Conservation (phyloP, 305 asterid species). For the Euphrasia arctica region DNA sequence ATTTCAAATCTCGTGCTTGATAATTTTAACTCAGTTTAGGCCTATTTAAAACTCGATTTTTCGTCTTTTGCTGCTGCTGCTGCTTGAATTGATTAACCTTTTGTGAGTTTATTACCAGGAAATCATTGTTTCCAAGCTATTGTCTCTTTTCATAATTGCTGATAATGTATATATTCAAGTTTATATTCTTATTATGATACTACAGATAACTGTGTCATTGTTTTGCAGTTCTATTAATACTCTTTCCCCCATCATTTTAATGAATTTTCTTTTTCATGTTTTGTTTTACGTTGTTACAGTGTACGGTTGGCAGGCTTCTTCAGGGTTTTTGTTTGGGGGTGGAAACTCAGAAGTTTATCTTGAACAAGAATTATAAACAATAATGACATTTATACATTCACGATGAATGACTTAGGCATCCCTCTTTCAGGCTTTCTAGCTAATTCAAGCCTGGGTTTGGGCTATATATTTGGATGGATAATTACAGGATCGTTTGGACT, state of each 20-base stretch:
- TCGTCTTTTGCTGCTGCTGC: not conserved
- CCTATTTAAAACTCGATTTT: not conserved
- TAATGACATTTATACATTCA: constrained; percentile 33
- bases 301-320: constrained; percentile 29
- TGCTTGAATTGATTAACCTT: constrained; percentile 5
- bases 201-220: not conserved
- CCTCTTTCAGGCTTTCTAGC: constrained; percentile 50
- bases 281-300: constrained; percentile 8
- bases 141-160: constrained; percentile 1
- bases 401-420: constrained; percentile 54
- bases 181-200: constrained; percentile 4
- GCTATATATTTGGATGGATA: constrained; percentile 57
- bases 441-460: constrained; percentile 46
- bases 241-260: not conserved
- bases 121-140: not conserved
- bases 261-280: constrained; percentile 11
- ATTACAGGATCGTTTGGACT: constrained; percentile 68
- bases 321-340: constrained; percentile 23
- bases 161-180: constrained; percentile 1
- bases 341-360: constrained; percentile 22
- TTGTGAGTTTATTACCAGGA: constrained; percentile 3
- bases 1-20: not conserved
- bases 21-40: not conserved
- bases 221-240: too few relatives aligned
- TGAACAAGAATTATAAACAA: constrained; percentile 29